A percentile compares a stretch with the other conserved stretches of the same genome.
Conservation (phyloP, 2,329 filamentous ascomycete species). For the Penicillium hesseltinei region DNA sequence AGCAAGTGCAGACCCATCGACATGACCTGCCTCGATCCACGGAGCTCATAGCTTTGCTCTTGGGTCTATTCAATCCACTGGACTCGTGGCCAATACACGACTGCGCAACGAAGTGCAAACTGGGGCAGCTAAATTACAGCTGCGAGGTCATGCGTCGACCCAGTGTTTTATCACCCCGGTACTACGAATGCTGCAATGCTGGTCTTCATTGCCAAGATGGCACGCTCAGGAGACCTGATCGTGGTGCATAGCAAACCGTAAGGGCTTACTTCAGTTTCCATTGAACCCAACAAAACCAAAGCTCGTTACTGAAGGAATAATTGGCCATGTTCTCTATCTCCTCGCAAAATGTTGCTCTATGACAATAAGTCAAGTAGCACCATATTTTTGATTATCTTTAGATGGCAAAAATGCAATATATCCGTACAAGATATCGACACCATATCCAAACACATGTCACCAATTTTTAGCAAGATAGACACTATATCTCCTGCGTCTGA, state of each 20-base stretch:
- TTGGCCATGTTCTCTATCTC: background rate
- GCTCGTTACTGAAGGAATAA: background rate
- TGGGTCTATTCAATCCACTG: background rate
- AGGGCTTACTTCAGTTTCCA: background rate
- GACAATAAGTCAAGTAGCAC: background rate
- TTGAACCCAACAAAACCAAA: background rate
- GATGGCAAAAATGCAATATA: background rate
- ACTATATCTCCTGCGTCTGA: conserved; percentile 38
- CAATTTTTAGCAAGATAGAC: background rate
- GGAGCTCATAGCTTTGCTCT: background rate
- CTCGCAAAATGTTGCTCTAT: background rate
- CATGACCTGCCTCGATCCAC: background rate
- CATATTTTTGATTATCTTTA: background rate
- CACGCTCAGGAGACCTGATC: background rate
- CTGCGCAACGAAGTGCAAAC: background rate
- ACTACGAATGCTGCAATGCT: background rate
- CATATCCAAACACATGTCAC: background rate
- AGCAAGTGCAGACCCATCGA: background rate
- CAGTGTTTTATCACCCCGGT: too few relatives aligned
- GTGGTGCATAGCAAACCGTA: background rate
- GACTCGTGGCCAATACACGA: background rate
- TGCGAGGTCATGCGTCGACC: too few relatives aligned
- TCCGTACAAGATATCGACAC: background rate
- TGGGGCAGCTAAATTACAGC: background rate
- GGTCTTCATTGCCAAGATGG: background rate